These are phyloP conservation scores for Meredithiella fracta DNA, from an alignment of 2,329 filamentous ascomycete genomes.

Conservation along the genomic window DNA sequence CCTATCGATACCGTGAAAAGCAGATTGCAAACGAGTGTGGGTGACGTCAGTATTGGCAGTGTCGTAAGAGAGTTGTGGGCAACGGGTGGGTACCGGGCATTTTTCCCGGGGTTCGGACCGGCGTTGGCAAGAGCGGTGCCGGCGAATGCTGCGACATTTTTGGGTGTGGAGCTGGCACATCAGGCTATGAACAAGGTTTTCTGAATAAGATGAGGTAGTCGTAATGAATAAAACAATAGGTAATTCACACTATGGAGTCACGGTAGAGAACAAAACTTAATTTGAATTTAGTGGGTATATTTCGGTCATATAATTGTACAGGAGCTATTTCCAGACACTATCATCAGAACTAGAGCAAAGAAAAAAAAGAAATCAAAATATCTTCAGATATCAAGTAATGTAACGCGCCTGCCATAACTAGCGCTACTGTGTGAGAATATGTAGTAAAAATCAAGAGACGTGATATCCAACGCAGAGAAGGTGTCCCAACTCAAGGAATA, in stretches of 20 bases:
- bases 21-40: constrained; percentile 75
- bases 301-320: not conserved
- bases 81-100: constrained; percentile 70
- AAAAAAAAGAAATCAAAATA: constrained; percentile 2
- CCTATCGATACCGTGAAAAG: constrained; percentile 95
- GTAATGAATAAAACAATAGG: not conserved
- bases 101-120: constrained; percentile 93
- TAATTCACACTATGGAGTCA: not conserved
- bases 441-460: not conserved
- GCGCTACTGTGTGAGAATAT: not conserved
- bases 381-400: not conserved
- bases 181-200: constrained; percentile 67
- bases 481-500: too few species aligned
- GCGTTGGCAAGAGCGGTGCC: constrained; percentile 85
- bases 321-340: not conserved
- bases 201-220: constrained; percentile 21
- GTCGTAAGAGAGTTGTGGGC: constrained; percentile 72
- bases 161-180: constrained; percentile 71
- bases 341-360: not conserved
- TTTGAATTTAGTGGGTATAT: not conserved
- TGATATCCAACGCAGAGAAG: not conserved
- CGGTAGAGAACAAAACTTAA: not conserved
- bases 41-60: constrained; percentile 64
- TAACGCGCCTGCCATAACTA: not conserved
- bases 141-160: constrained; percentile 89